Evolutionary conservation across 2,329 filamentous ascomycete genomes (phyloP).

Genomic region (Alternaria angustiovoidea): DNA sequence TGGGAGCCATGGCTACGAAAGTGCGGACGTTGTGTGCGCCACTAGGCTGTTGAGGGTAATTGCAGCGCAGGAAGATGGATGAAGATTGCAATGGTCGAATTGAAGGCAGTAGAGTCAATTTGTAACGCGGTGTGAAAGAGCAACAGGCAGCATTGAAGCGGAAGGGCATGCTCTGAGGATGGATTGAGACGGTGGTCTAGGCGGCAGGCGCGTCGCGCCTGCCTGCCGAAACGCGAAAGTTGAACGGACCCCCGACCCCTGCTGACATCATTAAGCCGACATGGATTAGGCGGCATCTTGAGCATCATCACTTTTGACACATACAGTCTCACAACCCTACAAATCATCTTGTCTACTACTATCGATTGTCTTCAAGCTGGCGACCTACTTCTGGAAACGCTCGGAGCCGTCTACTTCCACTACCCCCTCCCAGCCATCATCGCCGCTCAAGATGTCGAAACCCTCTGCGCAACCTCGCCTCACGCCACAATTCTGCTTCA

Average conservation of each 20-base stretch:
- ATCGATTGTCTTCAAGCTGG: conserved; percentile 30
- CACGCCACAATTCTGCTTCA: conserved; percentile 62
- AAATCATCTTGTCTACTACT: not conserved
- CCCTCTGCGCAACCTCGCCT: conserved; percentile 51
- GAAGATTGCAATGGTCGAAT: conserved; percentile 17
- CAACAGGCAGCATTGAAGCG: conserved; percentile 39
- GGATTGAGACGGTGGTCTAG: conserved; percentile 23
- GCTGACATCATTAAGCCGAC: conserved; percentile 44
- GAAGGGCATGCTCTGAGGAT: conserved; percentile 42
- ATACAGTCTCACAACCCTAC: conserved; percentile 3
- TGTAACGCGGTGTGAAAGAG: conserved; percentile 7
- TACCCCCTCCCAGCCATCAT: conserved; percentile 7
- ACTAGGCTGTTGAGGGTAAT: conserved; percentile 12
- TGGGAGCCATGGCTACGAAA: conserved; percentile 58
- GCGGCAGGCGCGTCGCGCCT: conserved; percentile 40
- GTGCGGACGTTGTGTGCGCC: conserved; percentile 17
- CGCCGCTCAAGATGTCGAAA: conserved; percentile 50
- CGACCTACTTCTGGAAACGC: conserved; percentile 42
- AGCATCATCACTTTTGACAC: conserved; percentile 21
- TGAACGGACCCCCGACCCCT: conserved; percentile 16
- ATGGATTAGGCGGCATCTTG: conserved; percentile 22
- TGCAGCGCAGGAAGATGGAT: conserved; percentile 8
- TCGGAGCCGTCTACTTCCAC: conserved; percentile 21
- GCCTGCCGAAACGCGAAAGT: conserved; percentile 27
- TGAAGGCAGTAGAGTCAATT: conserved; percentile 13